Percentiles rank a stretch among this genome's conserved stretches.
phyloP scores from a whole-genome alignment of 1,284 basidiomycete species.

The Acaromyces ingoldii region DNA sequence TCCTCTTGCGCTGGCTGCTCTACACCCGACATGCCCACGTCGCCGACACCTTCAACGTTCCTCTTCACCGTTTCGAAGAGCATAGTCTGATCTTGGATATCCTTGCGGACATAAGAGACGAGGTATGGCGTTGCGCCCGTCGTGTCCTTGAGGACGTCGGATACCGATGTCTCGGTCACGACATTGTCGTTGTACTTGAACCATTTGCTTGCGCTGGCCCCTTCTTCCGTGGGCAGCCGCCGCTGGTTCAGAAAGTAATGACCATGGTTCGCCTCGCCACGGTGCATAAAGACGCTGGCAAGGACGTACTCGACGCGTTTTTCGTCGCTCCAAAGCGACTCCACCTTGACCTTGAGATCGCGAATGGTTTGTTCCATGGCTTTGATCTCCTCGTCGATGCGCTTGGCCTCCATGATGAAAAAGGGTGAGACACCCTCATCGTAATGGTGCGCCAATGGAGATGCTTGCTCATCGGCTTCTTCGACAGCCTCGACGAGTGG shows the following conservation, averaged over 20 bases:
- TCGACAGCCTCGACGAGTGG: conserved; percentile 14
- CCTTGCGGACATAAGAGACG: conserved; percentile 42
- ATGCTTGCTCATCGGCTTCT: too few relatives aligned
- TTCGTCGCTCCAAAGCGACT: conserved; percentile 71
- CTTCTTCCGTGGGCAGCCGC: conserved; percentile 5
- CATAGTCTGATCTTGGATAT: conserved; percentile 11
- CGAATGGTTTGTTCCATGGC: conserved; percentile 56
- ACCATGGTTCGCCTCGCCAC: conserved; percentile 54
- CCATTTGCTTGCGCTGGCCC: conserved; percentile 21
- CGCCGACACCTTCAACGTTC: not conserved
- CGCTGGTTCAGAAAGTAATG: conserved; percentile 48
- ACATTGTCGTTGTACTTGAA: conserved; percentile 44
- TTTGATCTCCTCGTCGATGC: conserved; percentile 62
- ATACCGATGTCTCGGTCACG: conserved; percentile 17
- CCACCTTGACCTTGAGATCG: conserved; percentile 66
- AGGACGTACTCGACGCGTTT: conserved; percentile 74
- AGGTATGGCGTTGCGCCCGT: conserved; percentile 47
- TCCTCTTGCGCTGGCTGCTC: too few relatives aligned
- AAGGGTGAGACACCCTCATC: too few relatives aligned
- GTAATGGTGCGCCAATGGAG: too few relatives aligned
- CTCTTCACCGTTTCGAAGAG: conserved; percentile 7
- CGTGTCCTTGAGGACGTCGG: conserved; percentile 38
- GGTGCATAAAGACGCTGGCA: conserved; percentile 92
- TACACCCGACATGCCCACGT: too few relatives aligned
- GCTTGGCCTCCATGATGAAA: conserved; percentile 11